A percentile compares a stretch with the other conserved stretches of the same genome.
Conservation (phyloP, 2,329 filamentous ascomycete genomes). For the Penicillium janthinellum region DNA sequence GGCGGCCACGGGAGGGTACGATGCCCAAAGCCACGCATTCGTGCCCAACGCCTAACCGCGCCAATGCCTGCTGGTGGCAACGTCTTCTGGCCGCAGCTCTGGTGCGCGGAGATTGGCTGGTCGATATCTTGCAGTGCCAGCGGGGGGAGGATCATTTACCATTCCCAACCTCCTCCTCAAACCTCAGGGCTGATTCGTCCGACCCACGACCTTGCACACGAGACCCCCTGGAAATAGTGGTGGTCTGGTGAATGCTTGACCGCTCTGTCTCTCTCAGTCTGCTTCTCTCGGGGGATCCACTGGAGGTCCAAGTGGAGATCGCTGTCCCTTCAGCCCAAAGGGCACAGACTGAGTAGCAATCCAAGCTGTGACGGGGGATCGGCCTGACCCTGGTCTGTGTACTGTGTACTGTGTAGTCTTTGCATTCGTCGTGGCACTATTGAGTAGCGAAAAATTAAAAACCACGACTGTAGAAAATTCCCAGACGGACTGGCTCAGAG, state of each 20-base stretch:
- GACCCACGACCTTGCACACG: constrained; percentile 10
- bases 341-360: constrained; percentile 28
- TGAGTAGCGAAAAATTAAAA: too few species aligned
- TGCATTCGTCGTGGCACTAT: background rate
- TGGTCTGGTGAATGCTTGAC: constrained; percentile 8
- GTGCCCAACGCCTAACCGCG: constrained; percentile 37
- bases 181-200: constrained; percentile 15
- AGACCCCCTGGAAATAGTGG: background rate
- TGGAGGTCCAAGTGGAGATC: constrained; percentile 12
- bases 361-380: constrained; percentile 26
- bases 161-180: background rate
- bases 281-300: constrained; percentile 8
- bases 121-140: constrained; percentile 4
- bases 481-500: constrained; percentile 1
- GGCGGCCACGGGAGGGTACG: constrained; percentile 15
- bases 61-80: constrained; percentile 22
- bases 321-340: constrained; percentile 12
- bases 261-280: constrained; percentile 3
- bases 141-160: constrained; percentile 15
- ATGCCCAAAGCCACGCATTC: constrained; percentile 44
- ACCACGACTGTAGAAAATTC: background rate
- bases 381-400: constrained; percentile 6
- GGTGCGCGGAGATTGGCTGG: constrained; percentile 16
- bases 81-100: constrained; percentile 14
- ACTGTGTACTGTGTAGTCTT: background rate